Evolutionary conservation across 2,329 filamentous ascomycete species (phyloP), one percentile per base, ranked within the genome.

Genomic region (Pyrenochaeta sp.): DNA sequence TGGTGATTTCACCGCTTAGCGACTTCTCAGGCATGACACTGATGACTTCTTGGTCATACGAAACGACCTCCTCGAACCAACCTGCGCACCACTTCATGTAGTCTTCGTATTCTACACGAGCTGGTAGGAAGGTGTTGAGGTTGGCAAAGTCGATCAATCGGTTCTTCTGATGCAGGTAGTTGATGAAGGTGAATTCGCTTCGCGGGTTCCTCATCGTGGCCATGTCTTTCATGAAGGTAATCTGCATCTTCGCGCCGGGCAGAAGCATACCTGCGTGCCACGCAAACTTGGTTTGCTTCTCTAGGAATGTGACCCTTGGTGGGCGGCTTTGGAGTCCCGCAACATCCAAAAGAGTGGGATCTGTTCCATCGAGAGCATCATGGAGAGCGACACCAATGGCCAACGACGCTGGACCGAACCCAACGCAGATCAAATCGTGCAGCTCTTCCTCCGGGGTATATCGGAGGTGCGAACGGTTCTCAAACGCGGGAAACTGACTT

Each of bases 191-290:
- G 72, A 97, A 97, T 62, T 91, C 82, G 55, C 89, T 96, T 53
- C 88, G 84, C 6, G 93, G 93, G 68, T 97, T 86, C 44, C 93
- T 83, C 57, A 96, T 79, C 3, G 90, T 94, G 3, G 93, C 93
- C 71, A 97, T 83, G 68, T 97, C 93, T 76, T 97, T 97, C 75
- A 97, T 82, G 76, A 96, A 97, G 7, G 90, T 95, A 60, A 97
- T 97, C 69, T 97, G 93, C 93, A 97, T 97, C 74, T 88, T 91
- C 38, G 92, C 89, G 4, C 91, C 92, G 0, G 91, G 90, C 3
- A 97, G 82, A 46, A 96, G 84, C 93, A 97, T 97, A 47, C 93
- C 93, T 0, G 90, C 86, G 72, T 97, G 93, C 93, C 93, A 97
- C 45, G 88, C 84, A 66, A 97, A 97, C 34, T 80, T 76, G 21